Evolutionary conservation across 345 rosid genomes (phyloP), one percentile per base, ranked within the genome.

Genomic region (Schrenkiella parvula): DNA sequence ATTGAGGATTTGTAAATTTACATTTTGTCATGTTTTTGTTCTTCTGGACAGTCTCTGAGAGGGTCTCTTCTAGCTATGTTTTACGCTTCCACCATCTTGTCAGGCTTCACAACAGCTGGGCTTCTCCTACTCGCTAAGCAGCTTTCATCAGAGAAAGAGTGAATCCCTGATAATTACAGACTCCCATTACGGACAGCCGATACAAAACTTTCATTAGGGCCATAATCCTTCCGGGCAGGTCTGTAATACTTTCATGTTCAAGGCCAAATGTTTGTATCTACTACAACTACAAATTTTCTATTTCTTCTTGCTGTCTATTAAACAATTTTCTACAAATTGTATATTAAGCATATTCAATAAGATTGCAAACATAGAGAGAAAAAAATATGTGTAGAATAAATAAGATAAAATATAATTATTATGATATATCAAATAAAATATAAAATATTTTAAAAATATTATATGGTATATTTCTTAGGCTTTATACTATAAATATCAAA

Each of bases 21-120:
- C 23, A 34, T 76, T 53, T 39, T 75, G 14, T 29, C 10, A 18
- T 70, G 7, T 15, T 26, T 6, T 64, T 56, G n/a, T 65, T 66
- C 15, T 62, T 21, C 47, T 22, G 13, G 5, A 79, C 95, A 93
- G 98, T 93, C 98, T 39, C 72, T 93, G 13, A 83, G 97, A 76
- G 96, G 79, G 72, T 80, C 95, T 68, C 84, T 93, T 18, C 87
- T 90, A 39, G 83, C 81, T 3, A 1, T 82, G 21, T 84, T 81
- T 81, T 93, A 87, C 72, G 80, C 81, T 0, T 90, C 96, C 4
- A 66, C 96, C 0, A 7, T 89, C 37, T 82, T 90, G 79, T 87
- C 97, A 6, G 89, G 80, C 70, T 68, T 70, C 64, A 80, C 97
- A 44, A 28, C 83, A 6, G 72, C 74, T 31, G 98, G 92, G 6